phyloP scores from a whole-genome alignment of 1,284 basidiomycete genomes.

The Cryptococcus sp. region DNA sequence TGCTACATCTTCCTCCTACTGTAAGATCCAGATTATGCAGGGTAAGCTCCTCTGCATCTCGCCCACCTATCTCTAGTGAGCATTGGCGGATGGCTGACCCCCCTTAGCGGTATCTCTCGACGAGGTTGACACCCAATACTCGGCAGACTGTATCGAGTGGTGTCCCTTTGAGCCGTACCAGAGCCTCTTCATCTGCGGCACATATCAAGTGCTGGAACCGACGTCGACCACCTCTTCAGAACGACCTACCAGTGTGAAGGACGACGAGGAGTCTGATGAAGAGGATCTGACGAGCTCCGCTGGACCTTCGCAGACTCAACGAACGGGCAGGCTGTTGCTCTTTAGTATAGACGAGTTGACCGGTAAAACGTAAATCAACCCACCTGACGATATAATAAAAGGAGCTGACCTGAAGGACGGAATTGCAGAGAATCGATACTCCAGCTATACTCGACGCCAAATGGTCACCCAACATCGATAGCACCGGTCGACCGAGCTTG shows the following conservation, averaged over 20 bases:
- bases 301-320: slow-evolving; percentile 50
- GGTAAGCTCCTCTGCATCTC: too few species aligned
- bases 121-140: slow-evolving; percentile 63
- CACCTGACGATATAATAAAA: neutral
- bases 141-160: slow-evolving; percentile 87
- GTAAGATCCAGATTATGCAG: too few species aligned
- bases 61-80: too few species aligned
- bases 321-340: slow-evolving; percentile 55
- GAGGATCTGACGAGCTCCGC: slow-evolving; percentile 23
- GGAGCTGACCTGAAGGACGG: slow-evolving; percentile 49
- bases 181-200: slow-evolving; percentile 76
- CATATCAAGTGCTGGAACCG: slow-evolving; percentile 64
- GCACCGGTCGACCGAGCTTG: slow-evolving; percentile 48
- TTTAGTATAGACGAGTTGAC: slow-evolving; percentile 51
- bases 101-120: slow-evolving; percentile 35
- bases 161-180: slow-evolving; percentile 61
- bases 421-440: slow-evolving; percentile 63
- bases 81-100: too few species aligned
- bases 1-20: too few species aligned
- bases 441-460: slow-evolving; percentile 89
- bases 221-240: slow-evolving; percentile 7
- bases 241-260: neutral
- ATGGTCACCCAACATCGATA: slow-evolving; percentile 54
- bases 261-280: neutral
- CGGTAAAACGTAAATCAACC: slow-evolving; percentile 37